These are phyloP conservation scores for Ilyonectria mors-panacis DNA, from an alignment of 2,329 filamentous ascomycete species.

Conservation along the genomic window DNA sequence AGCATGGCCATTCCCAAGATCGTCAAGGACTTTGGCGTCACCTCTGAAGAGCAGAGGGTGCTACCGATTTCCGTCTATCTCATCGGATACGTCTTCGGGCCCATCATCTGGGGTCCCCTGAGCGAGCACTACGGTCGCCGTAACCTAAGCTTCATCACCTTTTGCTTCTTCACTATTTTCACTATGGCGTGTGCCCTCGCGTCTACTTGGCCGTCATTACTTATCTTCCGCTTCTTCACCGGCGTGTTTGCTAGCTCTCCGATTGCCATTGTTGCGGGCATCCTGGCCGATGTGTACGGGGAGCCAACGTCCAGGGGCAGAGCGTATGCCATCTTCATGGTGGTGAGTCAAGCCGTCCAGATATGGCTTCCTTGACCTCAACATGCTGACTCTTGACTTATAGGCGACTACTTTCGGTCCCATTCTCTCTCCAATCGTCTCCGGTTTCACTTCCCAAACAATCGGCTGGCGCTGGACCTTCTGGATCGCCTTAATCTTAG, in stretches of 20 bases:
- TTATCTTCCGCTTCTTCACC: slow-evolving; percentile 69
- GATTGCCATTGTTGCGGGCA: slow-evolving; percentile 73
- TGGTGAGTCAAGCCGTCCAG: slow-evolving; percentile 57
- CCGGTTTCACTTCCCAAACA: slow-evolving; percentile 71
- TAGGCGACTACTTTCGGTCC: slow-evolving; percentile 76
- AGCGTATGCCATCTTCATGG: slow-evolving; percentile 76
- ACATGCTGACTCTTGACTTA: slow-evolving; percentile 24
- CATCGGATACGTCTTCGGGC: slow-evolving; percentile 74
- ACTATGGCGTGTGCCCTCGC: slow-evolving; percentile 71
- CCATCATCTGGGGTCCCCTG: slow-evolving; percentile 75
- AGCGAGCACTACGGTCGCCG: slow-evolving; percentile 76
- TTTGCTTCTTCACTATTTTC: slow-evolving; percentile 64
- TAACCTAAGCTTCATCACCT: slow-evolving; percentile 61
- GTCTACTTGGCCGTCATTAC: slow-evolving; percentile 66
- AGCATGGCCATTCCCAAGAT: slow-evolving; percentile 75
- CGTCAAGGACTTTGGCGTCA: slow-evolving; percentile 69
- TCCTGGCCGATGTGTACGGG: slow-evolving; percentile 77
- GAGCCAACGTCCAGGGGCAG: slow-evolving; percentile 66
- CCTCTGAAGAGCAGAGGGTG: slow-evolving; percentile 60
- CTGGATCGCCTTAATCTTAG: slow-evolving; percentile 79
- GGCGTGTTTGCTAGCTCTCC: slow-evolving; percentile 71
- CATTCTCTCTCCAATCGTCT: slow-evolving; percentile 75
- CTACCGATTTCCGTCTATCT: slow-evolving; percentile 76
- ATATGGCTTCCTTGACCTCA: background rate
- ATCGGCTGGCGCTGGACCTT: slow-evolving; percentile 80